Conservation (phyloP, 108 stramenopile species). For the Stephanodiscus triporus region DNA sequence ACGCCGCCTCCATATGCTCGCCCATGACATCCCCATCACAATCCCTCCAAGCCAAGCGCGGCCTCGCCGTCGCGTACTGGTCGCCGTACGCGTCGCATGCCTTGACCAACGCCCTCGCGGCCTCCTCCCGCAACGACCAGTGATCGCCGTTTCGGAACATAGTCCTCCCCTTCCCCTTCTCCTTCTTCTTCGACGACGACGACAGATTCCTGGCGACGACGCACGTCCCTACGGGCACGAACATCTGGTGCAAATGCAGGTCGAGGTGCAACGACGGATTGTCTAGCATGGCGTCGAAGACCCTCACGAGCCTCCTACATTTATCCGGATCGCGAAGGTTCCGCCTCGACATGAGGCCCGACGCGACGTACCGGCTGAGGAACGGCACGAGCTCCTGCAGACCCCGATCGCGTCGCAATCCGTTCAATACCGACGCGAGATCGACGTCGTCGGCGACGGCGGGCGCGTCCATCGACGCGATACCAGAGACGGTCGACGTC, state of each 20-base stretch:
- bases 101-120: no score
- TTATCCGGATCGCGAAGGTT: slow-evolving; percentile 69
- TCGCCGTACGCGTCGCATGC: no score
- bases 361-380: slow-evolving; percentile 63
- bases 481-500: slow-evolving; percentile 58
- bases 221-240: slow-evolving; percentile 77
- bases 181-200: no score
- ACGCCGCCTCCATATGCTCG: no score
- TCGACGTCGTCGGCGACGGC: slow-evolving; percentile 16
- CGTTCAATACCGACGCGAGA: slow-evolving; percentile 23
- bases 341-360: slow-evolving; percentile 53
- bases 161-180: slow-evolving; percentile 12
- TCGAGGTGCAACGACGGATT: slow-evolving; percentile 85
- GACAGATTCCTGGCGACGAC: slow-evolving; percentile 79
- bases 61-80: slow-evolving; percentile 77
- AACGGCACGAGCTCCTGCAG: slow-evolving; percentile 88
- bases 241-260: slow-evolving; percentile 83
- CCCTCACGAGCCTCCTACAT: slow-evolving; percentile 63
- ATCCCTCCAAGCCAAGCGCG: no score
- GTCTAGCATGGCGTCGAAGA: slow-evolving; percentile 65
- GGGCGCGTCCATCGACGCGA: slow-evolving; percentile 31
- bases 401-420: slow-evolving; percentile 61
- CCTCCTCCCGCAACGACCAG: no score
- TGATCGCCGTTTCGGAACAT: no score
- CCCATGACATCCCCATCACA: no score